Evolutionary conservation across 176 grass and related monocot species (phyloP).

Genomic region (Cenchrus purpureus): DNA sequence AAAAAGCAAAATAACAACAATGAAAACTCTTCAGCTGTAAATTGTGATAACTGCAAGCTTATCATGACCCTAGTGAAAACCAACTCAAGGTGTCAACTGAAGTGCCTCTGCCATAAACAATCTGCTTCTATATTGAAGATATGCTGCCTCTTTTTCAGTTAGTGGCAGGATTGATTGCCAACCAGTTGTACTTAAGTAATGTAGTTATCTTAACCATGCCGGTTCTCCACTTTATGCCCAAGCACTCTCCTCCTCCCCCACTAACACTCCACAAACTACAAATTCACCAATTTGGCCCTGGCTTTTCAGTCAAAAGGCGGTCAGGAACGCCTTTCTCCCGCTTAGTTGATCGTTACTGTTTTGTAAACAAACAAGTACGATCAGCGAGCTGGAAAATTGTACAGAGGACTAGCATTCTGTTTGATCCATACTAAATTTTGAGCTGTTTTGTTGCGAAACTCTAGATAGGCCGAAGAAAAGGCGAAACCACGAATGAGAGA

Average conservation of each 20-base stretch:
- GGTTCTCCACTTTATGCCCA: conserved; percentile 51
- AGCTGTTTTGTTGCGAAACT: not conserved
- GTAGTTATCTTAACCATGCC: conserved; percentile 38
- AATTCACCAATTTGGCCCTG: conserved; percentile 26
- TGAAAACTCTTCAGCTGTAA: not conserved
- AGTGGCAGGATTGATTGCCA: conserved; percentile 62
- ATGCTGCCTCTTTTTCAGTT: conserved; percentile 54
- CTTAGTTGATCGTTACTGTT: conserved; percentile 9
- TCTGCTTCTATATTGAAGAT: conserved; percentile 43
- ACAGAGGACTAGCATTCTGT: not conserved
- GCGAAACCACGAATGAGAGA: too few species aligned
- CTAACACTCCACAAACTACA: conserved; percentile 31
- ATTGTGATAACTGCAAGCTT: not conserved
- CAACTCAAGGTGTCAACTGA: conserved; percentile 20
- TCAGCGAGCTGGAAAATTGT: not conserved
- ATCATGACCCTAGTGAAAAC: conserved; percentile 31
- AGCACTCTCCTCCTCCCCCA: conserved; percentile 26
- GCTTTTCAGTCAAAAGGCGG: conserved; percentile 44
- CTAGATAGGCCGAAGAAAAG: not conserved
- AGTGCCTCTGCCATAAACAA: conserved; percentile 50
- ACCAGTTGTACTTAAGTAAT: conserved; percentile 53
- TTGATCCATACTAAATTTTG: not conserved
- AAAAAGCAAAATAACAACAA: not conserved
- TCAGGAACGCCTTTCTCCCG: conserved; percentile 21
- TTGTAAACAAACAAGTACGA: not conserved